A percentile compares a stretch with the other conserved stretches of the same genome.
Conservation (phyloP, 2,329 filamentous ascomycete genomes). For the Coniochaeta sp. region DNA sequence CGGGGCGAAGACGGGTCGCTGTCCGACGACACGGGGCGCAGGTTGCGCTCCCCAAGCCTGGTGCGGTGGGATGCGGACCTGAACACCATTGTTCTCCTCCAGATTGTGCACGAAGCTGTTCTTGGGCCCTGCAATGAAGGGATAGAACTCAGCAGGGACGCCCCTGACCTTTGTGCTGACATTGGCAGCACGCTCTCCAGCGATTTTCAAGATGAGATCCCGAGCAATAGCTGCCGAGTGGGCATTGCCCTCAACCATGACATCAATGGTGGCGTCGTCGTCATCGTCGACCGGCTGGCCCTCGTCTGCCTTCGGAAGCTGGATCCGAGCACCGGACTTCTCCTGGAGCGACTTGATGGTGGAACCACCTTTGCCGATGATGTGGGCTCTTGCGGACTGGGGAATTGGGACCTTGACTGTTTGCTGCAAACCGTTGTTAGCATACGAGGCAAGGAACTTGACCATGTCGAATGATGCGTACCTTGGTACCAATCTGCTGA, state of each 20-base stretch:
- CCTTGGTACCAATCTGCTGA: constrained; percentile 79
- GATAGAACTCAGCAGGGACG: constrained; percentile 88
- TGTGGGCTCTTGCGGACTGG: constrained; percentile 73
- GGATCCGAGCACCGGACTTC: constrained; percentile 82
- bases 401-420: constrained; percentile 74
- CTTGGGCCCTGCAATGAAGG: constrained; percentile 81
- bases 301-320: constrained; percentile 77
- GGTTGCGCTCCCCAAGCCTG: constrained; percentile 62
- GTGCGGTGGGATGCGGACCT: constrained; percentile 77
- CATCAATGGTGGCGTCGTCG: constrained; percentile 76
- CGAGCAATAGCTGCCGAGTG: constrained; percentile 79
- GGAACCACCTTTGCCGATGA: constrained; percentile 87
- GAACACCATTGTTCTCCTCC: constrained; percentile 67
- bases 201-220: constrained; percentile 79
- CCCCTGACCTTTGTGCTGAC: constrained; percentile 75
- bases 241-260: constrained; percentile 85
- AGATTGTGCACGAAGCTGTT: constrained; percentile 61
- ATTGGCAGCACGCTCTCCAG: constrained; percentile 76
- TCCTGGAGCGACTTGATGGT: constrained; percentile 88
- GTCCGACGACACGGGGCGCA: constrained; percentile 54
- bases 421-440: constrained; percentile 23
- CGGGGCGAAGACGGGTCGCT: constrained; percentile 63
- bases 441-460: not conserved
- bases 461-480: constrained; percentile 29
- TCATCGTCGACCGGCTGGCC: constrained; percentile 54